These are phyloP conservation scores for Talaromyces sp. DNA, from an alignment of 2,329 filamentous ascomycete species.

Conservation along the genomic window DNA sequence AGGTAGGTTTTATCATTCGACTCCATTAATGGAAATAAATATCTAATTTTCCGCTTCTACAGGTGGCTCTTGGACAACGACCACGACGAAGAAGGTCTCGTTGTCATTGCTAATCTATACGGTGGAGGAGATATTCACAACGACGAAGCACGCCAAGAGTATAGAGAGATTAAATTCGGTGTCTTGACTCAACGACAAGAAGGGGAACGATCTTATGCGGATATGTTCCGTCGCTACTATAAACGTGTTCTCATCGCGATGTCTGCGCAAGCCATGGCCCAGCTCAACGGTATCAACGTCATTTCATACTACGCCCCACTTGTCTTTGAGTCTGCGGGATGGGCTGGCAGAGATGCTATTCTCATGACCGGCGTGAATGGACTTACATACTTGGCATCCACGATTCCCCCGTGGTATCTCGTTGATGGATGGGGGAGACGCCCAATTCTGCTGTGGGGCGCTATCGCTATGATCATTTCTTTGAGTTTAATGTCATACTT, in stretches of 20 bases:
- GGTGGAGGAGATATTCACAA: slow-evolving; percentile 94
- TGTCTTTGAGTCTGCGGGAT: slow-evolving; percentile 96
- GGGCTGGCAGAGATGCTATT: slow-evolving; percentile 82
- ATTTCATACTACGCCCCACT: slow-evolving; percentile 98
- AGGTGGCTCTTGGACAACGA: slow-evolving; percentile 98
- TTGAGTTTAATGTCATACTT: slow-evolving; percentile 92
- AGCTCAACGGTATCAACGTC: slow-evolving; percentile 98
- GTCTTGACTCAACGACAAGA: slow-evolving; percentile 90
- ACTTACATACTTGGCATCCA: slow-evolving; percentile 84
- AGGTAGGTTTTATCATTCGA: slow-evolving; percentile 48
- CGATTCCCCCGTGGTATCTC: slow-evolving; percentile 93
- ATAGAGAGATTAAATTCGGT: slow-evolving; percentile 98
- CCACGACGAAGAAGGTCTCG: slow-evolving; percentile 95
- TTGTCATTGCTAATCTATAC: slow-evolving; percentile 96
- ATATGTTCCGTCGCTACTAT: slow-evolving; percentile 92
- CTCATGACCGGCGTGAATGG: slow-evolving; percentile 97
- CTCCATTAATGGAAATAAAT: slow-evolving; percentile 23
- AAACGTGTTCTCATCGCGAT: slow-evolving; percentile 97
- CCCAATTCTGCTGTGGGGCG: slow-evolving; percentile 82
- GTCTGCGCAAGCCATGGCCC: slow-evolving; percentile 92
- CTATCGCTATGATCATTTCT: slow-evolving; percentile 81
- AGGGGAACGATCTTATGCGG: slow-evolving; percentile 81
- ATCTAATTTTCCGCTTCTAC: not conserved
- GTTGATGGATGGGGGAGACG: slow-evolving; percentile 89
- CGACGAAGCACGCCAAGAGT: slow-evolving; percentile 86